These are phyloP conservation scores for Penicillium sclerotiorum DNA, from an alignment of 2,329 filamentous ascomycete species.

Conservation along the genomic window DNA sequence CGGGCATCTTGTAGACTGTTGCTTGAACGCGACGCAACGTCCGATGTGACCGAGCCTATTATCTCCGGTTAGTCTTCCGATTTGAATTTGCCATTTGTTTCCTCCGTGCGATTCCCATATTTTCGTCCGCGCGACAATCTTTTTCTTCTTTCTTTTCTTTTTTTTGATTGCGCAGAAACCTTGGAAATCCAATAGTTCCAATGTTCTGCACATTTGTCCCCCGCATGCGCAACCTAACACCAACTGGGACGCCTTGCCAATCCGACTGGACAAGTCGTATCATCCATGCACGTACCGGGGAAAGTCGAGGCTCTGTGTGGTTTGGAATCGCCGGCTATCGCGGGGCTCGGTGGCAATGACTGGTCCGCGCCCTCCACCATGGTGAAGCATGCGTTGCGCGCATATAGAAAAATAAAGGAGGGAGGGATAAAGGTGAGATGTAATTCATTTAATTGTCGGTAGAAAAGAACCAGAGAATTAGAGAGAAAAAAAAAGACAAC, in stretches of 20 bases:
- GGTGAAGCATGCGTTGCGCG: conserved; percentile 21
- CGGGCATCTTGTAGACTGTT: conserved; percentile 32
- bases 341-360: conserved; percentile 29
- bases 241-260: neutral
- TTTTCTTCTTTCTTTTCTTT: neutral
- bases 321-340: conserved; percentile 26
- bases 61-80: neutral
- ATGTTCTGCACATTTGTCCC: too few species aligned
- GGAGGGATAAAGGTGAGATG: conserved; percentile 1
- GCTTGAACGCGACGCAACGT: conserved; percentile 35
- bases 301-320: conserved; percentile 22
- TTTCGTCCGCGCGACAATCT: neutral
- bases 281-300: conserved; percentile 29
- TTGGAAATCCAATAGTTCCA: too few species aligned
- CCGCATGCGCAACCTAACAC: neutral
- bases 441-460: neutral
- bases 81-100: neutral
- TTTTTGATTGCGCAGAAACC: too few species aligned
- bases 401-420: conserved; percentile 20
- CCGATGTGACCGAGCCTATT: conserved; percentile 32
- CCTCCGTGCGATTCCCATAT: neutral
- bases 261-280: conserved; percentile 2
- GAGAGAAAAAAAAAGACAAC: neutral
- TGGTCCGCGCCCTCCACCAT: conserved; percentile 38
- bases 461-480: conserved; percentile 5